Conservation (phyloP, 306 rosid genomes). For the Pterocarpus santalinus region DNA sequence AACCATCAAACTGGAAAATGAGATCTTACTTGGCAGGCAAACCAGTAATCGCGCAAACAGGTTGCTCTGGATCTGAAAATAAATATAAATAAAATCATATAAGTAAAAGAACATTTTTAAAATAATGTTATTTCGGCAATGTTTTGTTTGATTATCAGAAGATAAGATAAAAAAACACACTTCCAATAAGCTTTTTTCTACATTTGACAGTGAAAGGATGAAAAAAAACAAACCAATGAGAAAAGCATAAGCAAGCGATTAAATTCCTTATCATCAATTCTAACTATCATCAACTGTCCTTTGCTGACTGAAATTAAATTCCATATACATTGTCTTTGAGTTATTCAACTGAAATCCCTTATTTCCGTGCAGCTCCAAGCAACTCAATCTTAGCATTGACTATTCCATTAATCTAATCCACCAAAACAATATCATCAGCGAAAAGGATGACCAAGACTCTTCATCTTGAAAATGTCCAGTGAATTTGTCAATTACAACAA, state of each 20-base stretch:
- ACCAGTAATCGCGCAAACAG: slow-evolving; percentile 85
- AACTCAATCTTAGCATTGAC: slow-evolving; percentile 20
- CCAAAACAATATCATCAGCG: neutral
- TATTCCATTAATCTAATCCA: slow-evolving; percentile 1
- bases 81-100: slow-evolving; percentile 28
- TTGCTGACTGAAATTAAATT: no score
- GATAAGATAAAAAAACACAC: slow-evolving; percentile 6
- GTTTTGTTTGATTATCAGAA: slow-evolving; percentile 35
- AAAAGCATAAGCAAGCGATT: slow-evolving; percentile 19
- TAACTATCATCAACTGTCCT: no score
- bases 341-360: no score
- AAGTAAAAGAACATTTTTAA: slow-evolving; percentile 24
- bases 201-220: no score
- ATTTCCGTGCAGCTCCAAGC: no score
- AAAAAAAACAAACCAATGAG: neutral
- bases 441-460: slow-evolving; percentile 17
- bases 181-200: no score
- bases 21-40: slow-evolving; percentile 94
- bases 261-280: no score
- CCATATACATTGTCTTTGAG: no score
- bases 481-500: neutral
- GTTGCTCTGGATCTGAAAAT: slow-evolving; percentile 84
- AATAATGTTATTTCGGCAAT: neutral
- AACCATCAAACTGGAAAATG: slow-evolving; percentile 41
- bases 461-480: slow-evolving; percentile 7